Conservation (phyloP, 2,329 filamentous ascomycete genomes). For the Botryotinia narcissicola region DNA sequence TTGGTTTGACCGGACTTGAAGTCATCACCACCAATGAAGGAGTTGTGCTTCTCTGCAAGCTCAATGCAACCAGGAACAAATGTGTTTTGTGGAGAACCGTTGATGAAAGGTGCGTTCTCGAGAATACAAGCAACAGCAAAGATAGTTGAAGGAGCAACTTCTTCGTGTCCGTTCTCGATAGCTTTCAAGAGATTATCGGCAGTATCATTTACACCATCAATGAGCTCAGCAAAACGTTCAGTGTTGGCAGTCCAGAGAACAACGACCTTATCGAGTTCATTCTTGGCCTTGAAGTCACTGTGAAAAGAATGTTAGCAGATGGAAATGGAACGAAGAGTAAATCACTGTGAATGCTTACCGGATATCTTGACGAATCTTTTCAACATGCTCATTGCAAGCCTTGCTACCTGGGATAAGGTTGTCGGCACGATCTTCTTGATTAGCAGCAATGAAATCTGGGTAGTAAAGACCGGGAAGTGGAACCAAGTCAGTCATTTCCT, state of each 20-base stretch:
- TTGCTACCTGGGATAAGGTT: slow-evolving; percentile 82
- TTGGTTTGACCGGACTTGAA: slow-evolving; percentile 99
- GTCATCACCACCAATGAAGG: slow-evolving; percentile 96
- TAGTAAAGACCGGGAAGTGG: slow-evolving; percentile 97
- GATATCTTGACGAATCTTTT: slow-evolving; percentile 90
- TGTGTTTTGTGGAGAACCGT: slow-evolving; percentile 98
- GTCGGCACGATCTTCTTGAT: slow-evolving; percentile 95
- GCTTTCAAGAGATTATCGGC: slow-evolving; percentile 88
- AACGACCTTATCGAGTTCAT: slow-evolving; percentile 90
- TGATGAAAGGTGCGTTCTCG: slow-evolving; percentile 92
- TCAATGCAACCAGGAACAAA: slow-evolving; percentile 92
- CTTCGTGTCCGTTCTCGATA: slow-evolving; percentile 81
- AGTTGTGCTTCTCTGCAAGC: slow-evolving; percentile 79
- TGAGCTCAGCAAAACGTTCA: slow-evolving; percentile 87
- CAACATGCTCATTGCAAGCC: slow-evolving; percentile 82
- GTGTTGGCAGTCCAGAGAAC: slow-evolving; percentile 99
- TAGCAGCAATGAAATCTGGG: slow-evolving; percentile 97
- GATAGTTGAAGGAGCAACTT: slow-evolving; percentile 92
- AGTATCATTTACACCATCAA: slow-evolving; percentile 91
- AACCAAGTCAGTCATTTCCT: slow-evolving; percentile 87
- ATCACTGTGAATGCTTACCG: slow-evolving; percentile 50
- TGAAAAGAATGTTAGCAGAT: not conserved
- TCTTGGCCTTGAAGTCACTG: slow-evolving; percentile 82
- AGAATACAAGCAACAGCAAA: slow-evolving; percentile 95
- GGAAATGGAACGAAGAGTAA: too few relatives aligned